phyloP scores from a whole-genome alignment of 2,329 filamentous ascomycete genomes.

The Penicillium sp. region DNA sequence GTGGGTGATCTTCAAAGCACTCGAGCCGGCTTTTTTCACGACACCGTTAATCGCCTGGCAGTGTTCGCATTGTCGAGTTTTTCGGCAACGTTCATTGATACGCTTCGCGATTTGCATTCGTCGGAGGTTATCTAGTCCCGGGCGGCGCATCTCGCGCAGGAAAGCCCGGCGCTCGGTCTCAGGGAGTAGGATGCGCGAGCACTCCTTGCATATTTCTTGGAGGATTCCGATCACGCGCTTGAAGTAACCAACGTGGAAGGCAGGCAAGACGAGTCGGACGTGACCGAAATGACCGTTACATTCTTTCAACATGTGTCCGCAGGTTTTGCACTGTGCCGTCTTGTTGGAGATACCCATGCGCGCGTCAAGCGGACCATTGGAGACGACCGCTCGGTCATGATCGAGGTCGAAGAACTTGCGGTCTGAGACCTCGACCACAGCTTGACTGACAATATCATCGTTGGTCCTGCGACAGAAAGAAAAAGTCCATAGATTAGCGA shows the following conservation, averaged over 20 bases:
- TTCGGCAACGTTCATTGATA: constrained; percentile 87
- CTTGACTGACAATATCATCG: constrained; percentile 93
- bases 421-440: constrained; percentile 92
- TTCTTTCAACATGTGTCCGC: constrained; percentile 75
- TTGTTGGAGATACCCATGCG: constrained; percentile 91
- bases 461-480: constrained; percentile 64
- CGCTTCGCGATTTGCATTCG: constrained; percentile 82
- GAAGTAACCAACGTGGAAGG: constrained; percentile 94
- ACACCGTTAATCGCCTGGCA: constrained; percentile 85
- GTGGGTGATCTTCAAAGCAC: constrained; percentile 89
- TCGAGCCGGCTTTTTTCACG: constrained; percentile 80
- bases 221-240: constrained; percentile 90
- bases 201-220: constrained; percentile 96
- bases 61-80: constrained; percentile 78
- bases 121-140: constrained; percentile 83
- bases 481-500: constrained; percentile 22
- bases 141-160: constrained; percentile 77
- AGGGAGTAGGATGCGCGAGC: constrained; percentile 78
- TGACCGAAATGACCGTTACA: constrained; percentile 97
- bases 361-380: constrained; percentile 83
- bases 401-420: constrained; percentile 90
- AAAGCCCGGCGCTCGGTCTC: constrained; percentile 77
- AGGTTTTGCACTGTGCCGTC: constrained; percentile 76
- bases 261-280: constrained; percentile 84
- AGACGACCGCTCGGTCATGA: constrained; percentile 73